Percentiles rank a stretch among this genome's conserved stretches.
phyloP scores from a whole-genome alignment of 768 basidiomycete genomes.

The Leccinum sublutescens region DNA sequence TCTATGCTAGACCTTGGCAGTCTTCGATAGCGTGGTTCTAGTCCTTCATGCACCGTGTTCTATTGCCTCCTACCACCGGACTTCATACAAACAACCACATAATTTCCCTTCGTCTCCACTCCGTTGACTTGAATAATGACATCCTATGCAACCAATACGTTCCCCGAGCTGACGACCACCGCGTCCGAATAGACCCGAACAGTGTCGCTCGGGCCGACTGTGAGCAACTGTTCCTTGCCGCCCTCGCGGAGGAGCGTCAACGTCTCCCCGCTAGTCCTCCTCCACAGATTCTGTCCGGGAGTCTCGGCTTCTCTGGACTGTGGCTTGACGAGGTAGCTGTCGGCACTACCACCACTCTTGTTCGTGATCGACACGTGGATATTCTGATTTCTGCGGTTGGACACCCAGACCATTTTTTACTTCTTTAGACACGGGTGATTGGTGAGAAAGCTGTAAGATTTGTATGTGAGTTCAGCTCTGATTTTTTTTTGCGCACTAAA shows the following conservation, averaged over 20 bases:
- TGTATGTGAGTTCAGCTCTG: too few relatives aligned
- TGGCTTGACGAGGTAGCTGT: neutral
- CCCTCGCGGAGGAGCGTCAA: conserved; percentile 4
- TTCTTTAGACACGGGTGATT: neutral
- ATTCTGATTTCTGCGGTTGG: neutral
- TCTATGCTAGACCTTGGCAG: too few relatives aligned
- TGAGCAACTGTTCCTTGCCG: conserved; percentile 6
- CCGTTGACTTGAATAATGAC: neutral
- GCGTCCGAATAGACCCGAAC: conserved; percentile 12
- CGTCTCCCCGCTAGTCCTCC: conserved; percentile 6
- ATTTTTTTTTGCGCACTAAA: too few relatives aligned
- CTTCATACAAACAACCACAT: too few relatives aligned
- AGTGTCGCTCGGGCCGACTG: conserved; percentile 12
- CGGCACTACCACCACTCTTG: conserved; percentile 1
- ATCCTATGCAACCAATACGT: neutral
- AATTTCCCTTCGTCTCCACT: neutral
- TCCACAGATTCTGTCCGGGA: conserved; percentile 4
- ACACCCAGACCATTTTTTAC: conserved; percentile 15
- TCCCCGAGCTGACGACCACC: conserved; percentile 10
- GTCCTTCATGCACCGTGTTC: too few relatives aligned
- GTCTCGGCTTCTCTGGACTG: neutral
- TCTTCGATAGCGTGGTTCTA: too few relatives aligned
- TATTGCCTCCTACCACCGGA: too few relatives aligned
- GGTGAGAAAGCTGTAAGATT: too few relatives aligned
- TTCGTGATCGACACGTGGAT: conserved; percentile 8